These are phyloP conservation scores for Huntiella abstrusa DNA, from an alignment of 2,329 filamentous ascomycete genomes.

Conservation along the genomic window DNA sequence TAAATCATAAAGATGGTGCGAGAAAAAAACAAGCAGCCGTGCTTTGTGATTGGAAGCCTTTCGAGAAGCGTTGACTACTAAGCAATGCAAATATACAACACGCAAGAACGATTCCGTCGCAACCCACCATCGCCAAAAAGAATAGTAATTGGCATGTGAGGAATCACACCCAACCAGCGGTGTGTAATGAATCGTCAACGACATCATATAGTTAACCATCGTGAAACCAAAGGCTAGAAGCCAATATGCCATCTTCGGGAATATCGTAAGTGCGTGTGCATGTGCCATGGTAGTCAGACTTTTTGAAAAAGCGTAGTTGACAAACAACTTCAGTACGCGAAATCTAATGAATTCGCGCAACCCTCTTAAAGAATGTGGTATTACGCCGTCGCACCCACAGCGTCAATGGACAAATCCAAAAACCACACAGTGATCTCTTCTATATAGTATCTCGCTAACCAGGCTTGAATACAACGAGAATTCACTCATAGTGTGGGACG, in stretches of 20 bases:
- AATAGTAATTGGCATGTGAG: background rate
- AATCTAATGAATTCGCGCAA: background rate
- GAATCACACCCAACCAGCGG: slow-evolving; percentile 4
- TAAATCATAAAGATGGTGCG: too few species aligned
- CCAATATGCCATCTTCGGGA: too few species aligned
- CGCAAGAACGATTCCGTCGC: background rate
- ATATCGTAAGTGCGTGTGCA: too few species aligned
- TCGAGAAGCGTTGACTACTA: background rate
- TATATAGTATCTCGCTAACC: slow-evolving; percentile 10
- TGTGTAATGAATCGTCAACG: background rate
- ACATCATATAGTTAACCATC: too few species aligned
- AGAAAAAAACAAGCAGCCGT: too few species aligned
- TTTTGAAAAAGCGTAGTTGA: too few species aligned
- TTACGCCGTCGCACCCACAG: slow-evolving; percentile 1
- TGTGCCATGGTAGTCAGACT: too few species aligned
- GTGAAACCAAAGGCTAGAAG: too few species aligned
- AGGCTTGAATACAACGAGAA: slow-evolving; percentile 7
- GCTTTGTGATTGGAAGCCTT: too few species aligned
- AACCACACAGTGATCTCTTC: slow-evolving; percentile 3
- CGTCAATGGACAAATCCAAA: background rate
- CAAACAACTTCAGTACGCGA: too few species aligned
- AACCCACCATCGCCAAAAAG: slow-evolving; percentile 6
- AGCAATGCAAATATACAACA: background rate
- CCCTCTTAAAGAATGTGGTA: background rate
- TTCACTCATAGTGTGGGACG: background rate